A percentile compares a stretch with the other conserved stretches of the same genome.
Evolutionary conservation across 495 filamentous ascomycete species (phyloP).

Genomic region (Astrothelium subdiscretum): DNA sequence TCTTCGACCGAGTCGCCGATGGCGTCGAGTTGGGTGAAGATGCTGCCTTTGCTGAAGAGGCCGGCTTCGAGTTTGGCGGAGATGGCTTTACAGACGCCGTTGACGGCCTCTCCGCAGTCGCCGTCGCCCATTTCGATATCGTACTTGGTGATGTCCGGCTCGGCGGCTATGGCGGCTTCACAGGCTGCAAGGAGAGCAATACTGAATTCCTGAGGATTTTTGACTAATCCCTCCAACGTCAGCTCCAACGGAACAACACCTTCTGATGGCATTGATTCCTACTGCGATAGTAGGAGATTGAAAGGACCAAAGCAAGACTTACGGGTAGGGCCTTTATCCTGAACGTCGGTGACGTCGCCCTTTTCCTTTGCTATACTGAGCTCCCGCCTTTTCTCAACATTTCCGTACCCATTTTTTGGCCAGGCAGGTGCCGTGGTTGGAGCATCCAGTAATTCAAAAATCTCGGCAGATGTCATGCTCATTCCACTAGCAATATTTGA

Average conservation of each 20-base stretch:
- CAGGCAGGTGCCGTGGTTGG: slow-evolving; percentile 43
- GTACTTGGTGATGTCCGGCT: slow-evolving; percentile 49
- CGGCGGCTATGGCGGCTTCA: slow-evolving; percentile 38
- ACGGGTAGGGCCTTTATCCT: slow-evolving; percentile 10
- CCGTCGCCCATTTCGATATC: slow-evolving; percentile 56
- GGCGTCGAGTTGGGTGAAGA: slow-evolving; percentile 40
- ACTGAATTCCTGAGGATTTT: slow-evolving; percentile 23
- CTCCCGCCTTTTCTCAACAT: slow-evolving; percentile 13
- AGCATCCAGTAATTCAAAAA: slow-evolving; percentile 42
- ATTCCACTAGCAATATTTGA: slow-evolving; percentile 33
- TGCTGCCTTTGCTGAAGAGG: slow-evolving; percentile 29
- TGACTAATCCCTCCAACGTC: too few relatives aligned
- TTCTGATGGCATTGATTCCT: background rate
- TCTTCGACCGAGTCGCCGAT: slow-evolving; percentile 47
- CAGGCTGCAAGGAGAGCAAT: slow-evolving; percentile 41
- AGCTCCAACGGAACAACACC: too few relatives aligned
- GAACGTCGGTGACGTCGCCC: background rate
- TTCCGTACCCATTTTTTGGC: slow-evolving; percentile 25
- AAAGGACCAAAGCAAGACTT: background rate
- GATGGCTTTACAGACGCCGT: slow-evolving; percentile 30
- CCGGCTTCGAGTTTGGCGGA: slow-evolving; percentile 20
- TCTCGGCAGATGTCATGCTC: slow-evolving; percentile 32
- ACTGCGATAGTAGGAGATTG: background rate
- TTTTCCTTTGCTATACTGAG: slow-evolving; percentile 8
- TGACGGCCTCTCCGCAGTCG: slow-evolving; percentile 51